These are phyloP conservation scores for Rhodotorula toruloides DNA, from an alignment of 768 basidiomycete genomes.

Conservation along the genomic window DNA sequence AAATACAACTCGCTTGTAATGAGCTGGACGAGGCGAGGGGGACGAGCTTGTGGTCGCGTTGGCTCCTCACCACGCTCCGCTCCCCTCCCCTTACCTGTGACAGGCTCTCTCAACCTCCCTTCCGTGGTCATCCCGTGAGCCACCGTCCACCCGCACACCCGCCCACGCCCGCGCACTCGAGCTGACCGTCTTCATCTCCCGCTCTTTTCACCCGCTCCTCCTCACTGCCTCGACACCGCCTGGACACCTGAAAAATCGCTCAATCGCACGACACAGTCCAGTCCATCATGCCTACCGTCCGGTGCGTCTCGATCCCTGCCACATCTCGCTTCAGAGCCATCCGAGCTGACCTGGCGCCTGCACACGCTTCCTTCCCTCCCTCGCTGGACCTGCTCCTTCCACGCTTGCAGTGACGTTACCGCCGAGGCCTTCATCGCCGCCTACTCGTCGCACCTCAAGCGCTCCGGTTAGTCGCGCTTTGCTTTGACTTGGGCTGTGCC, in stretches of 20 bases:
- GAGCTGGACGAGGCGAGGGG: background rate
- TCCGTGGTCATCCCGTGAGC: slow-evolving; percentile 1
- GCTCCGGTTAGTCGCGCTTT: slow-evolving; percentile 36
- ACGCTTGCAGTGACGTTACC: slow-evolving; percentile 40
- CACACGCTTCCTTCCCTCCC: slow-evolving; percentile 7
- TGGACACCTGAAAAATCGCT: too few species aligned
- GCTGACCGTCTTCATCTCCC: background rate
- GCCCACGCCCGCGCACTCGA: background rate
- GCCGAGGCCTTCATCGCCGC: slow-evolving; percentile 39
- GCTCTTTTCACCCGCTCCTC: too few species aligned
- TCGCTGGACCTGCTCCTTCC: slow-evolving; percentile 25
- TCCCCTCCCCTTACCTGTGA: slow-evolving; percentile 3
- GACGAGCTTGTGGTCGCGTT: too few species aligned
- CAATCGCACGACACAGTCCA: too few species aligned
- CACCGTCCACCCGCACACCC: background rate
- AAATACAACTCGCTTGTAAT: too few species aligned
- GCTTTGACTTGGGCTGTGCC: background rate
- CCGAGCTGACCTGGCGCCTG: background rate
- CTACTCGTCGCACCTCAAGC: slow-evolving; percentile 43
- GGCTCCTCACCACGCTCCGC: background rate
- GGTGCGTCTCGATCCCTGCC: too few species aligned
- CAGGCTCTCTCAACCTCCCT: slow-evolving; percentile 3
- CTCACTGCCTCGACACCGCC: too few species aligned
- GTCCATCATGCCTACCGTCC: too few species aligned
- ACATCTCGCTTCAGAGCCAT: background rate